Evolutionary conservation across 208 protist species (phyloP), one percentile per base, ranked within the genome.

Genomic region (Leishmania tropica): DNA sequence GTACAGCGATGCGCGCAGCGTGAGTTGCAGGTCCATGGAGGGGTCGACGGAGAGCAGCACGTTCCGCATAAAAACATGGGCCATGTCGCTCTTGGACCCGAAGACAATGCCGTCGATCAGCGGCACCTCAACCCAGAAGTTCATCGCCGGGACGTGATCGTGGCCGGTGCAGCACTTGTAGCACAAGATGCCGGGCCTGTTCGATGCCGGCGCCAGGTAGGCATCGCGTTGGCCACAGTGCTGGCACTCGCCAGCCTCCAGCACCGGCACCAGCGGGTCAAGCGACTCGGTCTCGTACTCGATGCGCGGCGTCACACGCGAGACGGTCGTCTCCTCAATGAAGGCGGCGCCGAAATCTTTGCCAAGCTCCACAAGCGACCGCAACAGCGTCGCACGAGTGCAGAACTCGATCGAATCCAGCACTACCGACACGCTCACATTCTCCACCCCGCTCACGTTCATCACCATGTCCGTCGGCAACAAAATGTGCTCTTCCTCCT

Each of bases 111-210:
- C 67, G 82, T 97, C 92, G n/a, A 96, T 82, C 56, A 90, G 67
- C 58, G 90, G 86, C 60, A 97, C 80, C 72, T 95, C 88, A 45
- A 94, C 83, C 2, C 89, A 87, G 35, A 95, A 81, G 68, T 94
- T 88, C 28, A 89, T 92, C 76, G 89, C 82, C 19, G 93, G 90
- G 48, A 95, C 53, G n/a, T 79, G 67, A 15, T 81, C 85, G 54
- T 84, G 78, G n/a, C 94, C 94, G 11, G 92, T 97, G 85, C 92
- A 96, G 81, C 94, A 97, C 64, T 84, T 86, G 88, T 94, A 95
- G 85, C 94, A 97, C 42, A 96, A 81, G 10, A 86, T 83, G 15
- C 94, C 94, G n/a, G 54, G 64, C 78, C 79, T 81, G 76, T 79
- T 56, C 21, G 45, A 45, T 6, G 78, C 78, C 81, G 75, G 80